Percentiles rank a stretch among this genome's conserved stretches.
phyloP scores from a whole-genome alignment of 2,329 filamentous ascomycete genomes.

The Trichoderma oligosporum region DNA sequence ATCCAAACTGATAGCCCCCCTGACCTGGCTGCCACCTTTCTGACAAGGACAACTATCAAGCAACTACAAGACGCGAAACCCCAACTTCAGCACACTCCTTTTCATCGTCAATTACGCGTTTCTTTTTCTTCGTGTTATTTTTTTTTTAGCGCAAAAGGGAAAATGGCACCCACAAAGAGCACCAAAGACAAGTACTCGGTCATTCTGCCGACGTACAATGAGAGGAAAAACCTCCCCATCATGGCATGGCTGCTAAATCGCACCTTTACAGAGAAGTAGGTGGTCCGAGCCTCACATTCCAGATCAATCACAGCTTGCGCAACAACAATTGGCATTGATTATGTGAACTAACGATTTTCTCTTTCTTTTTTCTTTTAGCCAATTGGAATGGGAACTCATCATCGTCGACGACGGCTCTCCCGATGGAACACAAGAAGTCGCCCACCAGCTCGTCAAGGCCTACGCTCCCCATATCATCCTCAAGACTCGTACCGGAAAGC shows the following conservation, averaged over 20 bases:
- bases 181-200: slow-evolving; percentile 81
- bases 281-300: neutral
- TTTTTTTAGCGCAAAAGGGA: neutral
- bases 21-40: slow-evolving; percentile 12
- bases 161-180: slow-evolving; percentile 47
- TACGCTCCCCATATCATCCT: slow-evolving; percentile 79
- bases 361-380: slow-evolving; percentile 46
- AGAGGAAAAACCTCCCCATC: slow-evolving; percentile 94
- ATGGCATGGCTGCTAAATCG: slow-evolving; percentile 90
- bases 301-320: neutral
- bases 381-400: slow-evolving; percentile 94
- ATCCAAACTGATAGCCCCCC: neutral
- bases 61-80: slow-evolving; percentile 18
- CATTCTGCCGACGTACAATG: slow-evolving; percentile 97
- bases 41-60: slow-evolving; percentile 19
- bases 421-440: slow-evolving; percentile 89
- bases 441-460: slow-evolving; percentile 81
- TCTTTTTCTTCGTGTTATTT: neutral
- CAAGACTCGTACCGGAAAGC: slow-evolving; percentile 86
- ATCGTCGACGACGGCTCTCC: slow-evolving; percentile 98
- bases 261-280: slow-evolving; percentile 84
- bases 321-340: neutral
- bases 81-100: slow-evolving; percentile 32
- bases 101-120: slow-evolving; percentile 14
- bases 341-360: neutral